These are phyloP conservation scores for Tuber indicum DNA, from an alignment of 495 filamentous ascomycete genomes.

Conservation along the genomic window DNA sequence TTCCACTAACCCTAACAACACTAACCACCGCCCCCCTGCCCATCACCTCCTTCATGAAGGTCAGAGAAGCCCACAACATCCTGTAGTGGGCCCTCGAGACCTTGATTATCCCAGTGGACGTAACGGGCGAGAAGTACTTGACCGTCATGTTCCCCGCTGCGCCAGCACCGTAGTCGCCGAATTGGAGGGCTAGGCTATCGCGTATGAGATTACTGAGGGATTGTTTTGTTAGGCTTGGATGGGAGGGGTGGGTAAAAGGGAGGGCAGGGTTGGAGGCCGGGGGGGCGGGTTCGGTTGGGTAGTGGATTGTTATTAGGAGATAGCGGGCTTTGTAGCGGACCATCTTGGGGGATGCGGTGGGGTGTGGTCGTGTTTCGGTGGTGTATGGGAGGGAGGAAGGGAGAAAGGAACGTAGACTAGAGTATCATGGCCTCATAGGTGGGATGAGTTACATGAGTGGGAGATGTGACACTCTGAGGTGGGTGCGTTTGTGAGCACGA, in stretches of 20 bases:
- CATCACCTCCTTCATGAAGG: constrained; percentile 66
- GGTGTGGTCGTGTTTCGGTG: not conserved
- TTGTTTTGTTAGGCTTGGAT: constrained; percentile 53
- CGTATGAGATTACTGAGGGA: constrained; percentile 61
- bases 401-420: too few relatives aligned
- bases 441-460: not conserved
- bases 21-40: constrained; percentile 64
- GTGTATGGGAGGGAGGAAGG: not conserved
- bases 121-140: constrained; percentile 87
- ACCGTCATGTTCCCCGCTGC: constrained; percentile 63
- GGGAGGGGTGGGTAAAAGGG: constrained; percentile 23
- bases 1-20: constrained; percentile 88
- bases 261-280: constrained; percentile 28
- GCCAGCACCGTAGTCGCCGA: constrained; percentile 87
- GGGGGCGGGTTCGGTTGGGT: constrained; percentile 55
- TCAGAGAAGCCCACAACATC: constrained; percentile 81
- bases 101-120: constrained; percentile 84
- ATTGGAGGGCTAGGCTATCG: constrained; percentile 61
- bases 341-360: constrained; percentile 52
- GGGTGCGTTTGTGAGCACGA: too few relatives aligned
- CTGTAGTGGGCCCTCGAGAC: constrained; percentile 71
- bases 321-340: constrained; percentile 94
- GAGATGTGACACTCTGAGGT: too few relatives aligned
- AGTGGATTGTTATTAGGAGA: constrained; percentile 83
- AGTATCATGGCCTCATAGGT: too few relatives aligned